Conservation (phyloP, 495 filamentous ascomycete genomes). For the Cenococcum geophilum region DNA sequence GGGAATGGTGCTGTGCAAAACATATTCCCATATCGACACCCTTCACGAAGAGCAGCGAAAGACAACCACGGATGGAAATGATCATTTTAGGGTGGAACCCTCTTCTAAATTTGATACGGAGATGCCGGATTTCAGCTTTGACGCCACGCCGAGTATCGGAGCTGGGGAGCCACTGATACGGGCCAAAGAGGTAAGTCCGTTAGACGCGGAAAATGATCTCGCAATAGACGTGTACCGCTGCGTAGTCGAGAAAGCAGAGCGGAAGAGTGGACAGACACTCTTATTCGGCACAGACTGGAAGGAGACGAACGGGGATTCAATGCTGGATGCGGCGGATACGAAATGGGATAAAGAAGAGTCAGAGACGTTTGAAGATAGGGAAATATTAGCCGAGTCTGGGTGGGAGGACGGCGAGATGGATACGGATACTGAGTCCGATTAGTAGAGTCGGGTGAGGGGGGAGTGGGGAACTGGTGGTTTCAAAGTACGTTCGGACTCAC, state of each 20-base stretch:
- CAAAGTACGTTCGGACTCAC: no score
- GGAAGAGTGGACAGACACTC: neutral
- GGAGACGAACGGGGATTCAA: neutral
- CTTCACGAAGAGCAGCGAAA: neutral
- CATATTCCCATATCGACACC: neutral
- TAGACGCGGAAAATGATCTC: neutral
- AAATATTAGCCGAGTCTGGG: neutral
- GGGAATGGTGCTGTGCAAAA: neutral
- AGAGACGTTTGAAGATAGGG: neutral
- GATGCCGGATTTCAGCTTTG: no score
- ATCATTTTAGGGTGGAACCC: no score
- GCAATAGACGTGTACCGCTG: neutral
- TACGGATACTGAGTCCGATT: neutral
- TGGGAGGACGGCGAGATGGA: neutral
- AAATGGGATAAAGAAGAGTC: neutral
- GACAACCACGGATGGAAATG: no score
- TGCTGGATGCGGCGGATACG: conserved; percentile 2
- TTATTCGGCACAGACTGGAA: neutral
- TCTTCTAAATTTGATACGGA: no score
- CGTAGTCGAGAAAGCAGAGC: neutral
- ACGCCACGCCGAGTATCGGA: neutral
- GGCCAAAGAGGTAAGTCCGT: neutral
- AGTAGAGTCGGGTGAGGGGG: neutral
- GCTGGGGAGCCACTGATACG: conserved; percentile 2
- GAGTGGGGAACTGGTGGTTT: neutral